Evolutionary conservation across 1,284 basidiomycete species (phyloP), one percentile per base, ranked within the genome.

Genomic region (Austroboletus novae-zelandiae): DNA sequence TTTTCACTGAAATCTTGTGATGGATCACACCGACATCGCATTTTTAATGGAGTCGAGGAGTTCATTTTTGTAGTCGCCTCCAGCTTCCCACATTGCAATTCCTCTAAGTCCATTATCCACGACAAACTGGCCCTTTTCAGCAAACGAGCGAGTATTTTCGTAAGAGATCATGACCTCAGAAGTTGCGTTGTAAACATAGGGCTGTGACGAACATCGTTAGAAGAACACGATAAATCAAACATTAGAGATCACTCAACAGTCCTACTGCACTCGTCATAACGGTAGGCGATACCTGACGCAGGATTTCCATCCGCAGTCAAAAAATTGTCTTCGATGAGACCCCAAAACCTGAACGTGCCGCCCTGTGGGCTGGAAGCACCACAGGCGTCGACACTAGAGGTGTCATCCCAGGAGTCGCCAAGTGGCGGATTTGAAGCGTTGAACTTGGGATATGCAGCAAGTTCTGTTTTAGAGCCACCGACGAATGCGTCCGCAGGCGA

Each of bases 71-170:
- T 60, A 75, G 59, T 83, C 80, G 14, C 79, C 79, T 40, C 75
- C 80, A 45, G 76, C 73, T 60, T 83, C 77, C 78, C 79, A 82
- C 64, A 79, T 75, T 4, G 78, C 67, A 57, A 81, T 81, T 3
- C 81, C 80, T 49, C 68, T 70, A 14, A 82, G 62, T 10, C 73
- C 71, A 9, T 57, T 64, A 8, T 65, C 55, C 52, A 69, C 68
- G 58, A 83, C 78, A 62, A 73, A 82, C 2, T 63, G 57, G 9
- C 81, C 83, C 65, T 85, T 85, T 34, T 75, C 77, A 25, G 72
- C 60, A 57, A 83, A 83, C 0, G 81, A 76, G 58, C 57, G 50
- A n/a, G 71, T 61, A 50, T 72, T 59, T 49, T 72, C 68, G 43
- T 62, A 73, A 1, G 67, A 65, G 17, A 72, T 56, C 66, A 71